Percentiles rank a stretch among this genome's conserved stretches.
These are phyloP conservation scores for Citrus trifoliata DNA, from an alignment of 345 rosid genomes.

Conservation along the genomic window DNA sequence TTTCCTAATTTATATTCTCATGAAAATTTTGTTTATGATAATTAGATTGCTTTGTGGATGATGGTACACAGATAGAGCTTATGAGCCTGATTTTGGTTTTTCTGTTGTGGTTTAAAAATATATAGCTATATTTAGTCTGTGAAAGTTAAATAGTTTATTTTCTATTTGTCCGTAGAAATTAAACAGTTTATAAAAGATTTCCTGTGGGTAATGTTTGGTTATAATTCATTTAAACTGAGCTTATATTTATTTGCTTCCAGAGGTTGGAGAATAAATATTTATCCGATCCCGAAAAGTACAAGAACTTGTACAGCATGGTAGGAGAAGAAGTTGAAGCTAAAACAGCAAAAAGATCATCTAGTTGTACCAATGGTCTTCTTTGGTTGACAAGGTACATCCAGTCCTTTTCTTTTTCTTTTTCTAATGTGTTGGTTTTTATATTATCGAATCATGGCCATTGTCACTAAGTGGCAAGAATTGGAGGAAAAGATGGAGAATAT, in stretches of 20 bases:
- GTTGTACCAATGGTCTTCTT: constrained; percentile 94
- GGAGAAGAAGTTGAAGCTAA: constrained; percentile 77
- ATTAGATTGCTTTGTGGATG: too few relatives aligned
- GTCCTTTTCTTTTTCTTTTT: not conserved
- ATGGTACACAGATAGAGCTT: not conserved
- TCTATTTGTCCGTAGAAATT: too few relatives aligned
- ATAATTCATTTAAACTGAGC: not conserved
- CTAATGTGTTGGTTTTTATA: not conserved
- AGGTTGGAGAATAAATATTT: constrained; percentile 81
- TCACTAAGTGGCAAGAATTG: not conserved
- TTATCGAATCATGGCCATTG: not conserved
- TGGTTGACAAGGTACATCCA: constrained; percentile 79
- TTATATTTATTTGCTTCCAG: constrained; percentile 31
- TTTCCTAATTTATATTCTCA: not conserved
- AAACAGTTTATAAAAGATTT: not conserved
- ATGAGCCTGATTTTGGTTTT: not conserved
- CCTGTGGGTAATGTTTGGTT: not conserved
- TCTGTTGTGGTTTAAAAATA: not conserved
- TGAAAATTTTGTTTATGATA: not conserved
- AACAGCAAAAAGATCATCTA: constrained; percentile 78
- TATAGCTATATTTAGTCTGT: not conserved
- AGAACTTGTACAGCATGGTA: constrained; percentile 68
- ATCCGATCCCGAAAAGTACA: constrained; percentile 58
- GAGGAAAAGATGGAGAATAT: not conserved
- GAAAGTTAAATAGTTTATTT: not conserved